Conservation (phyloP, 202 grass and related monocot species). For the Panicum hallii region DNA sequence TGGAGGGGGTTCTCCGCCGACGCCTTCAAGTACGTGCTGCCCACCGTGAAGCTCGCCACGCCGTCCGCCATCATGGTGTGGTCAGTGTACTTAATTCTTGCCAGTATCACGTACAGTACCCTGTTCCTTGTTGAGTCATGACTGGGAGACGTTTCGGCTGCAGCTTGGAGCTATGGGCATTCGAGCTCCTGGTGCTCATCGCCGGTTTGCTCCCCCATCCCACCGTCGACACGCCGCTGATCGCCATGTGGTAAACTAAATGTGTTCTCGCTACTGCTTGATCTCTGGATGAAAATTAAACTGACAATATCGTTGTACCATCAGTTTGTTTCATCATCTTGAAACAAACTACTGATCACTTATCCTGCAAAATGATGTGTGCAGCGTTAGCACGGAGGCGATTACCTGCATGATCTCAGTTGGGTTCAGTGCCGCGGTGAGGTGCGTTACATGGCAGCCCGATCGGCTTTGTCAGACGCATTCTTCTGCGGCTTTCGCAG, state of each 20-base stretch:
- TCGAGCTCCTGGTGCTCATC: conserved; percentile 78
- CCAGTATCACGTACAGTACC: neutral
- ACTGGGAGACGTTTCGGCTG: neutral
- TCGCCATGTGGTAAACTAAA: conserved; percentile 78
- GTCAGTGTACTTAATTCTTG: conserved; percentile 46
- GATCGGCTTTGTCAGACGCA: too few species aligned
- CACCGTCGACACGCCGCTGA: conserved; percentile 72
- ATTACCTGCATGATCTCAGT: conserved; percentile 74
- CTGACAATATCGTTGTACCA: neutral
- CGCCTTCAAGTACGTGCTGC: conserved; percentile 59
- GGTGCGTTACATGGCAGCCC: conserved; percentile 30
- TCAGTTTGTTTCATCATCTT: neutral
- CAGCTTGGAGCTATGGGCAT: conserved; percentile 86
- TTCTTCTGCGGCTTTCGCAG: too few species aligned
- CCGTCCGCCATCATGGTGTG: conserved; percentile 90
- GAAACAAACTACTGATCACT: neutral
- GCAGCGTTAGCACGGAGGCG: conserved; percentile 76
- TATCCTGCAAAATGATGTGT: neutral
- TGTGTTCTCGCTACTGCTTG: too few species aligned
- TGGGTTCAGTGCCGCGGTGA: conserved; percentile 78
- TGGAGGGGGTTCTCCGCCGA: conserved; percentile 76
- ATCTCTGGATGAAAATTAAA: too few species aligned
- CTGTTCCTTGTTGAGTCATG: too few species aligned
- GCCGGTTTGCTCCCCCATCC: conserved; percentile 83
- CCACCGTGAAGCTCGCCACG: conserved; percentile 65